Evolutionary conservation across 495 filamentous ascomycete species (phyloP), one percentile per base, ranked within the genome.

Genomic region (Penicillium dipodomyicola): DNA sequence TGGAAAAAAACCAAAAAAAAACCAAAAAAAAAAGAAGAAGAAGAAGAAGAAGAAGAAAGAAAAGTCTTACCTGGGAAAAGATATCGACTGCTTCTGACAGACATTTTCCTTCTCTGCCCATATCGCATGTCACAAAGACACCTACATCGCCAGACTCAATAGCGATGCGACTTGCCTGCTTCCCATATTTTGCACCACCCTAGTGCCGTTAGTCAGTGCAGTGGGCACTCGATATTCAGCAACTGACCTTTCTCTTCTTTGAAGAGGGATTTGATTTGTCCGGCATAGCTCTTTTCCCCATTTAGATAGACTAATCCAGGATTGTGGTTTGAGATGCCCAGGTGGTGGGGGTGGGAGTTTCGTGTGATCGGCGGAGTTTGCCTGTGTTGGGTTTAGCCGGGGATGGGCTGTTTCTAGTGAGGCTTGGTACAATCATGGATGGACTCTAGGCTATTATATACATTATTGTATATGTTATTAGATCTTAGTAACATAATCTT

Each of bases 101-200:
- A 19, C 90, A 91, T 74, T 87, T 92, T 20, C 73, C 75, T 74
- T 98, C 93, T 71, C 82, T 87, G 49, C 84, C 84, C 70, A 86
- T 85, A 32, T 91, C 86, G 66, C 92, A 97, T 2, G 95, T 96
- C 25, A 87, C 83, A 82, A 93, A 97, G 29, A 97, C 88, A 11
- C 94, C 94, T 43, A 80, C 77, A 68, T 94, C 90, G 15, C 94
- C 94, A 23, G 84, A 76, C 59, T 90, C 84, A 55, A 91, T 82
- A 39, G 45, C 61, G 22, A 64, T 51, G 42, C 57, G 40, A 23
- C 54, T 69, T n/a, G 47, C 39, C 20, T 58, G 53, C 40, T 68
- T 63, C 10, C 58, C 52, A 62, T 70, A 74, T 41, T 65, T 65
- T 51, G 64, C 68, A n/a, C 49, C 49, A 14, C 70, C 69, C 57